Evolutionary conservation across 1,139 yeast species (phyloP).

Genomic region (Hanseniaspora uvarum): DNA sequence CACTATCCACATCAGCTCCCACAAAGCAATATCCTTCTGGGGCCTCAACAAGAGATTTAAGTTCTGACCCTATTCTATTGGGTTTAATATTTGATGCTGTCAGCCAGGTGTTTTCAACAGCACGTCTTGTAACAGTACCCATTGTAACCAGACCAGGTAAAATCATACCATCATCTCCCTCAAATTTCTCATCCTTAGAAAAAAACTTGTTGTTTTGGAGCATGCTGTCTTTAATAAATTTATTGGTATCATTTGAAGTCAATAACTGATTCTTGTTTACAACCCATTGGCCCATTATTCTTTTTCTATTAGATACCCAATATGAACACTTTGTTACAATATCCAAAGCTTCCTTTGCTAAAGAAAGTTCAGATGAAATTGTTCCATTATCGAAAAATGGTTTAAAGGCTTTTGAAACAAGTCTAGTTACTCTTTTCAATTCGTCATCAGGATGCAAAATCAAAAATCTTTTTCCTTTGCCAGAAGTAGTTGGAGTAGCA

Average conservation of each 20-base stretch:
- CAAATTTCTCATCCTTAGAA: slow-evolving; percentile 4
- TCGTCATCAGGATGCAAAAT: slow-evolving; percentile 92
- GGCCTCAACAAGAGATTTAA: slow-evolving; percentile 75
- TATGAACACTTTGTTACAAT: slow-evolving; percentile 75
- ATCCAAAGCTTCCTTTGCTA: slow-evolving; percentile 67
- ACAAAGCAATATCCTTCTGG: slow-evolving; percentile 86
- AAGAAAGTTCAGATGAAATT: slow-evolving; percentile 57
- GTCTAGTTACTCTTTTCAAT: slow-evolving; percentile 57
- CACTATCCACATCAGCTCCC: slow-evolving; percentile 98
- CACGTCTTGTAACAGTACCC: slow-evolving; percentile 95
- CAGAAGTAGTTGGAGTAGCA: slow-evolving; percentile 31
- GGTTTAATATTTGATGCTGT: slow-evolving; percentile 91
- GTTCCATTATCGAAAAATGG: slow-evolving; percentile 64
- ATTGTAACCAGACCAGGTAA: slow-evolving; percentile 75
- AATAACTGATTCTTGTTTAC: slow-evolving; percentile 39
- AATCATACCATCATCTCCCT: slow-evolving; percentile 47
- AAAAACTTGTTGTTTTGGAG: slow-evolving; percentile 29
- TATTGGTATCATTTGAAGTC: slow-evolving; percentile 7
- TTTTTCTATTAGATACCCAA: slow-evolving; percentile 84
- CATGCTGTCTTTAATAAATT: neutral
- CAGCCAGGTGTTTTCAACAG: slow-evolving; percentile 95
- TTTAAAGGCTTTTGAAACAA: slow-evolving; percentile 68
- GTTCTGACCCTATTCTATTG: slow-evolving; percentile 80
- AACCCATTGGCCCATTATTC: slow-evolving; percentile 78
- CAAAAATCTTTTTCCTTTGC: slow-evolving; percentile 39